Percentiles rank a stretch among this genome's conserved stretches.
Evolutionary conservation across 768 basidiomycete genomes (phyloP).

Genomic region (Russula griseocarnosa): DNA sequence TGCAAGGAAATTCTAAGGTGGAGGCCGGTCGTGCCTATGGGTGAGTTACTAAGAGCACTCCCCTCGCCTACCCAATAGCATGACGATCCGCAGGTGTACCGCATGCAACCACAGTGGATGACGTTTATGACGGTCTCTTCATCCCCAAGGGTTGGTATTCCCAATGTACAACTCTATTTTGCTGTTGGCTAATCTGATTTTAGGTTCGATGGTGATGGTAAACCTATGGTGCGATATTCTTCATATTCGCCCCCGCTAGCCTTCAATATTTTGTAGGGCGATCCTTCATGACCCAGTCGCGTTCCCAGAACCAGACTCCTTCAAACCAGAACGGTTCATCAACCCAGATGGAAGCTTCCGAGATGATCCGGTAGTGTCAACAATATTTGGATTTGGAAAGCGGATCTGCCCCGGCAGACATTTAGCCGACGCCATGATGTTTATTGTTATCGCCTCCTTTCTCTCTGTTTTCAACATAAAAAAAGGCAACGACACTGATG

Average conservation of each 20-base stretch:
- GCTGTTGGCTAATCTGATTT: neutral
- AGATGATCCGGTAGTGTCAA: neutral
- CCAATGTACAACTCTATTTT: neutral
- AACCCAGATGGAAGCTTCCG: neutral
- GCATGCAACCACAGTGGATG: conserved; percentile 22
- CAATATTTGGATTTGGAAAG: conserved; percentile 5
- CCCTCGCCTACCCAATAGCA: too few species aligned
- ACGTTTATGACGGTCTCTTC: conserved; percentile 27
- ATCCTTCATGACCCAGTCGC: neutral
- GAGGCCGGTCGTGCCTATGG: conserved; percentile 29
- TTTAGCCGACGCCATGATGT: neutral
- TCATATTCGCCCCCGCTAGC: too few species aligned
- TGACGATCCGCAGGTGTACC: conserved; percentile 16
- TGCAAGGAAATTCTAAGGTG: conserved; percentile 32
- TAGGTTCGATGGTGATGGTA: conserved; percentile 23
- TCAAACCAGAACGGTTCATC: conserved; percentile 9
- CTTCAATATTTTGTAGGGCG: neutral
- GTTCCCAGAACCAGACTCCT: neutral
- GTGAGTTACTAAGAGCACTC: neutral
- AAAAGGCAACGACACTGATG: neutral
- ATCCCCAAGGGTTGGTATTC: conserved; percentile 22
- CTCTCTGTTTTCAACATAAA: conserved; percentile 1
- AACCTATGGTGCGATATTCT: conserved; percentile 26
- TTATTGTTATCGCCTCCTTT: neutral
- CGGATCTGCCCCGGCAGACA: conserved; percentile 1